phyloP scores from a whole-genome alignment of 2,329 filamentous ascomycete genomes.

The Conoideocrella luteorostrata region DNA sequence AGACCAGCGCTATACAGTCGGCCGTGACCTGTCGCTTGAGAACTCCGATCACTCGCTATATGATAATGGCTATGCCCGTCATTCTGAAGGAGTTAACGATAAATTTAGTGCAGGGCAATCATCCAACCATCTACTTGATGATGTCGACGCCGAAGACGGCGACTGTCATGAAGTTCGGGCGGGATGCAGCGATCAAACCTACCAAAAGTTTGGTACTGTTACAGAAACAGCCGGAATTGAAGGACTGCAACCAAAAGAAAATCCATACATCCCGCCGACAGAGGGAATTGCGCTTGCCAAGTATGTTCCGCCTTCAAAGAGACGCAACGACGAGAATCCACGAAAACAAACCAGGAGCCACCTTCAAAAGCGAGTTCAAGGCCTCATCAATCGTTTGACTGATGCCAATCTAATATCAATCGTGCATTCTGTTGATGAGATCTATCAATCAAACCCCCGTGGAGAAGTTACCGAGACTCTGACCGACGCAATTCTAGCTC shows the following conservation, averaged over 20 bases:
- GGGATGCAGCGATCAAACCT: conserved; percentile 23
- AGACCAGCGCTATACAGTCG: neutral
- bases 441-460: conserved; percentile 80
- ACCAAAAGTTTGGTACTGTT: conserved; percentile 34
- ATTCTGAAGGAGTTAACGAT: no score
- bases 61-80: no score
- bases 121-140: no score
- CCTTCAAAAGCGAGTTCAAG: conserved; percentile 75
- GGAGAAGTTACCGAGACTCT: conserved; percentile 80
- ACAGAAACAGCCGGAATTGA: conserved; percentile 23
- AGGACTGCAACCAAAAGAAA: conserved; percentile 59
- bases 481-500: conserved; percentile 69
- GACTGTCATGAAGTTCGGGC: no score
- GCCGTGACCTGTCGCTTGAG: no score
- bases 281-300: conserved; percentile 48
- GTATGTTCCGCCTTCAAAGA: conserved; percentile 76
- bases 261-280: conserved; percentile 77
- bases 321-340: conserved; percentile 55
- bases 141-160: neutral
- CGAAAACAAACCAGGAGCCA: conserved; percentile 62
- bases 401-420: conserved; percentile 86
- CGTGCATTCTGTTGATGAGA: conserved; percentile 69
- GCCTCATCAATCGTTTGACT: conserved; percentile 85
- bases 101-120: no score
- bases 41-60: no score